Percentiles rank a stretch among this genome's conserved stretches.
phyloP scores from a whole-genome alignment of 805 yeast genomes.

The Wickerhamomyces strasburgensis region DNA sequence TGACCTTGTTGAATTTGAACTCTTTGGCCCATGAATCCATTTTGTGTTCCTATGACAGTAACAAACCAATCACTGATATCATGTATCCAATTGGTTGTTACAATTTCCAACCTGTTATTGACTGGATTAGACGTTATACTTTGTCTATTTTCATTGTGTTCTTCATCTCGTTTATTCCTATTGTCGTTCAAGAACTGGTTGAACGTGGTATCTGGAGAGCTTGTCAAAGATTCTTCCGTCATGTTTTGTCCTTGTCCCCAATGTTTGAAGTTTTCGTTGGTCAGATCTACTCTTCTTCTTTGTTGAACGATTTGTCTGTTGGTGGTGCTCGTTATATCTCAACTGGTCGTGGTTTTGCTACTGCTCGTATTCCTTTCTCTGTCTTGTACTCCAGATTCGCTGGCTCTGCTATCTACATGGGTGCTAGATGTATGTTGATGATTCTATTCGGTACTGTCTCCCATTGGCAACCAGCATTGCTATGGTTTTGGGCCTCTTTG shows the following conservation, averaged over 20 bases:
- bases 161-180: slow-evolving; percentile 74
- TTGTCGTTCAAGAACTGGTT: slow-evolving; percentile 71
- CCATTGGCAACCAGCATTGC: slow-evolving; percentile 86
- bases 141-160: slow-evolving; percentile 78
- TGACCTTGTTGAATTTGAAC: slow-evolving; percentile 65
- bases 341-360: slow-evolving; percentile 84
- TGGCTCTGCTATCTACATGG: slow-evolving; percentile 78
- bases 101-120: slow-evolving; percentile 67
- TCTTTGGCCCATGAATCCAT: slow-evolving; percentile 70
- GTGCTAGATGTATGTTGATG: slow-evolving; percentile 72
- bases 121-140: slow-evolving; percentile 79
- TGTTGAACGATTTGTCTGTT: slow-evolving; percentile 64
- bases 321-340: slow-evolving; percentile 88
- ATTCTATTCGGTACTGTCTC: slow-evolving; percentile 68
- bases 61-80: slow-evolving; percentile 64
- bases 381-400: slow-evolving; percentile 74
- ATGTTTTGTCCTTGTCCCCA: slow-evolving; percentile 67
- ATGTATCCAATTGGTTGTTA: slow-evolving; percentile 67
- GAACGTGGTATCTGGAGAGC: slow-evolving; percentile 82
- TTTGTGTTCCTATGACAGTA: slow-evolving; percentile 60
- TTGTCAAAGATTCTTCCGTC: slow-evolving; percentile 62
- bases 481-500: slow-evolving; percentile 97
- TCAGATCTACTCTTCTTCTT: slow-evolving; percentile 69
- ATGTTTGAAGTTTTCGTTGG: slow-evolving; percentile 81
- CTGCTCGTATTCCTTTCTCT: slow-evolving; percentile 72